phyloP scores from a whole-genome alignment of 805 yeast species.

The Wickerhamomyces pijperi region DNA sequence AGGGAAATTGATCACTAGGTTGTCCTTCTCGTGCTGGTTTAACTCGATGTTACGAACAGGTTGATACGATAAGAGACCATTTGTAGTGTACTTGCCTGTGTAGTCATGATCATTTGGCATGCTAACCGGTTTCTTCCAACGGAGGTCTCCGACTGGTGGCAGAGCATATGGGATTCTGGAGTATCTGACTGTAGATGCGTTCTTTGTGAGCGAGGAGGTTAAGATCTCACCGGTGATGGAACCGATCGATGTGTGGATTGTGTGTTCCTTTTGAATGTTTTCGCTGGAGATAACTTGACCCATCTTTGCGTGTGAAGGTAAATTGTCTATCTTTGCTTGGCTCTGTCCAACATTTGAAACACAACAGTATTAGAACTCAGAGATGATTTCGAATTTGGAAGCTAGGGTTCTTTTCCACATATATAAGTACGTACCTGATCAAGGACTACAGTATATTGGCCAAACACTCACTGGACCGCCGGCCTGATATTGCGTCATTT shows the following conservation, averaged over 20 bases:
- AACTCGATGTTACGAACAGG: constrained; percentile 21
- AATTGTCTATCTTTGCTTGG: too few species aligned
- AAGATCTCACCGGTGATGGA: constrained; percentile 18
- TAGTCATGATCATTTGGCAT: constrained; percentile 25
- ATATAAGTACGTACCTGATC: too few species aligned
- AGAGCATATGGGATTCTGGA: constrained; percentile 25
- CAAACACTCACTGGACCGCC: too few species aligned
- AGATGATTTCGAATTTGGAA: too few species aligned
- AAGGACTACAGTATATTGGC: too few species aligned
- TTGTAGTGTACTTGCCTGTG: constrained; percentile 25
- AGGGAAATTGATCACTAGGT: constrained; percentile 1
- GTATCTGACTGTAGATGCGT: constrained; percentile 17
- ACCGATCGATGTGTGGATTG: constrained; percentile 17
- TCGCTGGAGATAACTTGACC: constrained; percentile 11
- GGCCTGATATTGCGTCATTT: too few species aligned
- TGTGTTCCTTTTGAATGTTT: constrained; percentile 6
- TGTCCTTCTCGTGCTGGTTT: constrained; percentile 7
- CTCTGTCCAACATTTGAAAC: too few species aligned
- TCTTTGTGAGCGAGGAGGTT: constrained; percentile 3
- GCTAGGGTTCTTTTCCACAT: too few species aligned
- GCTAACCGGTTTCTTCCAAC: constrained; percentile 24
- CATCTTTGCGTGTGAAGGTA: neutral
- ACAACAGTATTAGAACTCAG: too few species aligned
- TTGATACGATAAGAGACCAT: constrained; percentile 27
- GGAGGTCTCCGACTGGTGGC: constrained; percentile 20